Evolutionary conservation across 139 green algal genomes (phyloP).

Genomic region (Chlamydomonas urium): DNA sequence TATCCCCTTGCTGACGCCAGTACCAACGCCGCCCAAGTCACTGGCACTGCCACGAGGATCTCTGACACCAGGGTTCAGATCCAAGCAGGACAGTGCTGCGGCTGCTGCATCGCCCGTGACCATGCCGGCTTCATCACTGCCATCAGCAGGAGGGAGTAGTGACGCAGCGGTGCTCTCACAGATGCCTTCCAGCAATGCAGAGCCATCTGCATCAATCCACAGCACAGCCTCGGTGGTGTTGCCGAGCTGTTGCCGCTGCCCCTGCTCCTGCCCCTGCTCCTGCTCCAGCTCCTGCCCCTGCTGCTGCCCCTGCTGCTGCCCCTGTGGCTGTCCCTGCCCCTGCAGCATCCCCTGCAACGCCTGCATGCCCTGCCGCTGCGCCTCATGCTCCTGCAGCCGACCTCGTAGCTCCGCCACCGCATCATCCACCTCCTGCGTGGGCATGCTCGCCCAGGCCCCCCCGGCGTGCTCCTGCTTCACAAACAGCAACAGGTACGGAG

Average conservation of each 20-base stretch:
- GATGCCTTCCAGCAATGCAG: too few relatives aligned
- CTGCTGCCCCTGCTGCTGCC: not conserved
- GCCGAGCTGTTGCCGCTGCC: not conserved
- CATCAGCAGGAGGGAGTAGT: too few relatives aligned
- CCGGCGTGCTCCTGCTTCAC: not conserved
- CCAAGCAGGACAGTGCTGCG: too few relatives aligned
- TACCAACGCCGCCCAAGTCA: not conserved
- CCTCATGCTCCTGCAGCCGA: not conserved
- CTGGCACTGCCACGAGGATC: too few relatives aligned
- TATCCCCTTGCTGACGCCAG: not conserved
- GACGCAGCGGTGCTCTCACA: too few relatives aligned
- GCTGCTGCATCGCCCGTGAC: not conserved
- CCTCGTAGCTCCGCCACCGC: not conserved
- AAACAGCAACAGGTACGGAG: not conserved
- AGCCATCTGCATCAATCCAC: not conserved
- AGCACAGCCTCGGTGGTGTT: not conserved
- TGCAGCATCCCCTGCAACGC: not conserved
- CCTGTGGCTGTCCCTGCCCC: not conserved
- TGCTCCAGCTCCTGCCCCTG: not conserved
- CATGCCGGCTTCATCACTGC: not conserved
- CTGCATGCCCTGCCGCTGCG: not conserved
- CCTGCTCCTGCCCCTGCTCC: not conserved
- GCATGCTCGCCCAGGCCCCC: not conserved
- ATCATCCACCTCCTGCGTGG: not conserved
- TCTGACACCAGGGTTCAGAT: too few relatives aligned